Base-by-base conservation (phyloP, 371 early-diverging fungal species). In the Fennellomyces sp. region DNA sequence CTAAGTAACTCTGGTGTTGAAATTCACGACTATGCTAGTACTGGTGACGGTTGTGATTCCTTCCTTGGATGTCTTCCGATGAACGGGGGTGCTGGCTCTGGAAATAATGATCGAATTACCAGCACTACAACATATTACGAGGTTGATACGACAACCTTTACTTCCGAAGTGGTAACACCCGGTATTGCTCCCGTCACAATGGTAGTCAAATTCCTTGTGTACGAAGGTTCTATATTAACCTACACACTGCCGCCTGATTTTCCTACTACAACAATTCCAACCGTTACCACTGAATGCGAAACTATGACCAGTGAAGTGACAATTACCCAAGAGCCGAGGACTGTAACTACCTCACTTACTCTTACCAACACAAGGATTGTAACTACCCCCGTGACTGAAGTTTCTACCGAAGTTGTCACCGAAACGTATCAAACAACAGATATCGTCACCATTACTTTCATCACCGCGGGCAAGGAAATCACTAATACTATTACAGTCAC, bases 61-160 rank as follows among this genome's bases (percentile, higher is more conserved):
- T 70, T 53, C 33, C 5, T 2, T 5, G 70, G 64, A 7, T 70
- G 70, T 39, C 11, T 64, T 13, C 66, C 66, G 5, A 2, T 17
- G 8, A 21, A 45, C 8, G 21, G 35, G 13, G 35, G 5, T 23
- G 23, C 7, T 23, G 45, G 21, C 5, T 12, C 45, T 21, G n/a
- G n/a, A 17, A 1, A 4, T 0, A 23, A 0, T 17, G n/a, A 3
- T 10, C 8, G 23, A 15, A 45, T 25, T 25, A 21, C 19, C 2
- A 23, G n/a, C 19, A 45, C 23, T 8, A 45, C 45, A 8, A 45
- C 25, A 5, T 5, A 15, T 6, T 5, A 5, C n/a, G 45, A 42
- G 5, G 45, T 42, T 3, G 45, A 21, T 6, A 42, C 45, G 4
- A 42, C 45, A n/a, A 42, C 45, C 17, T 3, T 21, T 11, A 19